A percentile compares a stretch with the other conserved stretches of the same genome.
Evolutionary conservation across 208 protist species (phyloP).

Genomic region (Leishmania gerbilli): DNA sequence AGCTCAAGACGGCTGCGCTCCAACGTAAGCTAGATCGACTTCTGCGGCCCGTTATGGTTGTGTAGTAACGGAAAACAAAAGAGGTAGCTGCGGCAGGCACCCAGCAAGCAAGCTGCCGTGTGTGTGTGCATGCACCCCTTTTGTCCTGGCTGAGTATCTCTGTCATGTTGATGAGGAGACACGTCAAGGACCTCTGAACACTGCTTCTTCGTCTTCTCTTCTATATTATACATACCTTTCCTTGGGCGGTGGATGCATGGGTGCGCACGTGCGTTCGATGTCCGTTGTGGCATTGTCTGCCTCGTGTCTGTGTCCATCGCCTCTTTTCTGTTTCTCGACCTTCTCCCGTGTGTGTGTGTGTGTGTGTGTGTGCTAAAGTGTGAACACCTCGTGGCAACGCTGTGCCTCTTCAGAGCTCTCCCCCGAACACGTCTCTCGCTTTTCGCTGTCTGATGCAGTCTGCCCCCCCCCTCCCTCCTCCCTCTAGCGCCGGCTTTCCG

Average conservation of each 20-base stretch:
- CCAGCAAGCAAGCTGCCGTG: neutral
- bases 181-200: neutral
- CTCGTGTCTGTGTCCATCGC: neutral
- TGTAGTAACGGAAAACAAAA: conserved; percentile 1
- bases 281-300: neutral
- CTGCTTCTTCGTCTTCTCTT: neutral
- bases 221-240: neutral
- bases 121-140: neutral
- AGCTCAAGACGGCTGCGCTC: conserved; percentile 77
- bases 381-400: neutral
- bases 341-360: neutral
- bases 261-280: neutral
- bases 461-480: neutral
- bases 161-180: neutral
- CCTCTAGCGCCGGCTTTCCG: neutral
- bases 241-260: neutral
- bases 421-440: neutral
- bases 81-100: neutral
- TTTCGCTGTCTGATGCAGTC: neutral
- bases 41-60: conserved; percentile 55
- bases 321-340: neutral
- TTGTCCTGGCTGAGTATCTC: neutral
- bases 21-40: conserved; percentile 63
- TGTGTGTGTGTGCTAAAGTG: neutral
- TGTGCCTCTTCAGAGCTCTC: neutral